Conservation (phyloP, 1,284 basidiomycete species). For the Rhodotorula sp. region DNA sequence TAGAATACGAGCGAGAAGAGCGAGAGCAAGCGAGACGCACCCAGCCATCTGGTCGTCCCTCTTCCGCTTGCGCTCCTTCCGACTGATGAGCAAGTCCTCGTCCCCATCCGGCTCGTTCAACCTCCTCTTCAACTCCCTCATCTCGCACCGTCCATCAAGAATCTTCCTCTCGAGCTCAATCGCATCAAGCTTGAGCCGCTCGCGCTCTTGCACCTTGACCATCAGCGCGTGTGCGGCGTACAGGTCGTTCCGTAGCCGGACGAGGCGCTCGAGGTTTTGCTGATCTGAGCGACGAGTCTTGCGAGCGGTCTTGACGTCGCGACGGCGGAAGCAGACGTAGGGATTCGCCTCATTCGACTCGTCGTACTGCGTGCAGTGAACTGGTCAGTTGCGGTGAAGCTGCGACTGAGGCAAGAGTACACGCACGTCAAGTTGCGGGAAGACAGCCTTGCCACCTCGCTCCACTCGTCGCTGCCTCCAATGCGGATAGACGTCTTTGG, state of each 20-base stretch:
- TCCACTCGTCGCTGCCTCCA: slow-evolving; percentile 75
- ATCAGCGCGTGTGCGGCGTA: slow-evolving; percentile 70
- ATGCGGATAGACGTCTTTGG: slow-evolving; percentile 69
- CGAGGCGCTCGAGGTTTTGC: slow-evolving; percentile 80
- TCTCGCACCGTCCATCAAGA: slow-evolving; percentile 72
- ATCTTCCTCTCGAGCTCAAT: slow-evolving; percentile 62
- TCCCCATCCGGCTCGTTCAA: slow-evolving; percentile 69
- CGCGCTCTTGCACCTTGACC: slow-evolving; percentile 65
- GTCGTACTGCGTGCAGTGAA: slow-evolving; percentile 62
- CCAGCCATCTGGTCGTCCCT: slow-evolving; percentile 50
- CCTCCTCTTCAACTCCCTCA: slow-evolving; percentile 77
- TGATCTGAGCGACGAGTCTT: slow-evolving; percentile 91
- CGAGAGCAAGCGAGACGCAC: slow-evolving; percentile 41
- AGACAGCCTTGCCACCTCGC: slow-evolving; percentile 71
- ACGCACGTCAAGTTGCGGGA: slow-evolving; percentile 73
- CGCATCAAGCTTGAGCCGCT: slow-evolving; percentile 68
- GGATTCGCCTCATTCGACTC: slow-evolving; percentile 94
- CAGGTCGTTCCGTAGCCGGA: slow-evolving; percentile 75
- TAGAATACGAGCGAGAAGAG: not conserved
- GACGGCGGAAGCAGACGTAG: slow-evolving; percentile 95
- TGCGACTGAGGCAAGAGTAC: not conserved
- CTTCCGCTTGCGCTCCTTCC: slow-evolving; percentile 60
- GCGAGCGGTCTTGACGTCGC: slow-evolving; percentile 88
- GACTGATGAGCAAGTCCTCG: slow-evolving; percentile 71
- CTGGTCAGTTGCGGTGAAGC: slow-evolving; percentile 11